Evolutionary conservation across 495 filamentous ascomycete species (phyloP), one percentile per base, ranked within the genome.

Genomic region (Xylaria grammica): DNA sequence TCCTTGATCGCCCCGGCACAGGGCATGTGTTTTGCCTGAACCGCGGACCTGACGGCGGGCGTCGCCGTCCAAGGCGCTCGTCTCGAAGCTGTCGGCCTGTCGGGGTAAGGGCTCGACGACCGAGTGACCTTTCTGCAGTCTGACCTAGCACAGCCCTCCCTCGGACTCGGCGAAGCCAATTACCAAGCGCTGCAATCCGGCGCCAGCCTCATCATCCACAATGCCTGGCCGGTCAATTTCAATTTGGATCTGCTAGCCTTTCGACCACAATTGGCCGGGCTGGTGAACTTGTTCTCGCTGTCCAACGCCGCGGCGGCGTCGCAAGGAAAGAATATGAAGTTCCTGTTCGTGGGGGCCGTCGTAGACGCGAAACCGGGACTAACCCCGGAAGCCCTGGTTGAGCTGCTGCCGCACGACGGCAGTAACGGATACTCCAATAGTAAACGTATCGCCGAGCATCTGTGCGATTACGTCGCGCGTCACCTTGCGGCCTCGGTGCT

Each of bases 151-250:
- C 68, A 74, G 0, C 65, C 67, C 3, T 65, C 73, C 4, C 73
- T 88, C 20, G 83, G 81, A 2, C 72, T 88, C 2, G 44, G 51
- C 19, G 48, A 54, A 0, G 38, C 26, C 1, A 67, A 62, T 1
- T 78, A 79, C 65, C 52, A 69, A 3, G 20, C 66, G 38, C 61
- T 83, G 29, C 54, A 67, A 17, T 4, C 59, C 11, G 61, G 57
- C 0, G 74, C 45, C 50, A 78, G 63, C 22, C 71, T 74, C 27
- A 77, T 86, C 42, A 78, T 84, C 48, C 82, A 89, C 76, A 85
- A 84, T 70, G 81, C 81, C 50, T 89, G 86, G 87, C 80, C 79
- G 0, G 85, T 89, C 20, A 80, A 89, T 71, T 89, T 88, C 77
- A 86, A 87, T 68, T 72, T 77, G 34, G 65, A 82, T 0, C 71